A percentile compares a stretch with the other conserved stretches of the same genome.
Evolutionary conservation across 1,139 yeast genomes (phyloP).

Genomic region (Hansenula anomala): DNA sequence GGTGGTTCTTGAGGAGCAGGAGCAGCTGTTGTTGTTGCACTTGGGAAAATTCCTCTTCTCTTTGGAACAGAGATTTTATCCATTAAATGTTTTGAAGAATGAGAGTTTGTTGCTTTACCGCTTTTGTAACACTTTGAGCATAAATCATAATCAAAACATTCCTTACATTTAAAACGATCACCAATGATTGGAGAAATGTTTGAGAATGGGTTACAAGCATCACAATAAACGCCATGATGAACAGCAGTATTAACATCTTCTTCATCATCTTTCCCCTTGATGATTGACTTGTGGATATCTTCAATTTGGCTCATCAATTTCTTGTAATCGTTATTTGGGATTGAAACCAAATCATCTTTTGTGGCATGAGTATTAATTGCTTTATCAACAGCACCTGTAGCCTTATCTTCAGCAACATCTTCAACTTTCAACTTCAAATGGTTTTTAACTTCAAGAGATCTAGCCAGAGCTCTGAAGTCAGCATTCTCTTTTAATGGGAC

Average conservation of each 20-base stretch:
- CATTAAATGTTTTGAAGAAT: constrained; percentile 26
- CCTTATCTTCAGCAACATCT: background rate
- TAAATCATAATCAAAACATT: constrained; percentile 52
- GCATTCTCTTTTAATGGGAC: constrained; percentile 34
- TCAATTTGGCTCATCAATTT: constrained; percentile 1
- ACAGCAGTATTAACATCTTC: constrained; percentile 1
- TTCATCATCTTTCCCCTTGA: background rate
- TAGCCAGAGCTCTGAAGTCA: constrained; percentile 41
- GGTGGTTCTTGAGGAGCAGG: background rate
- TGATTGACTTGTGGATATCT: constrained; percentile 5
- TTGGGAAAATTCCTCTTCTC: too few relatives aligned
- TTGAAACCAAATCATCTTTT: background rate
- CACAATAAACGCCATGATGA: constrained; percentile 35
- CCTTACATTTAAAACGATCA: constrained; percentile 47
- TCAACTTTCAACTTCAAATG: constrained; percentile 21
- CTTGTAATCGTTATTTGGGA: too few relatives aligned
- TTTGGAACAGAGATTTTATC: constrained; percentile 20
- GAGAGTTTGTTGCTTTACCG: constrained; percentile 19
- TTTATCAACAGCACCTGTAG: background rate
- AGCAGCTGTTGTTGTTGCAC: constrained; percentile 4
- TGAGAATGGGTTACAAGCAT: constrained; percentile 31
- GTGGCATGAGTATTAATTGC: background rate
- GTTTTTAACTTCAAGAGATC: constrained; percentile 37
- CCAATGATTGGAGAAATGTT: constrained; percentile 35
- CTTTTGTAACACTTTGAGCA: constrained; percentile 45